Percentiles rank a stretch among this genome's conserved stretches.
Conservation (phyloP, 2,329 filamentous ascomycete species). For the Westerdykella ornata region DNA sequence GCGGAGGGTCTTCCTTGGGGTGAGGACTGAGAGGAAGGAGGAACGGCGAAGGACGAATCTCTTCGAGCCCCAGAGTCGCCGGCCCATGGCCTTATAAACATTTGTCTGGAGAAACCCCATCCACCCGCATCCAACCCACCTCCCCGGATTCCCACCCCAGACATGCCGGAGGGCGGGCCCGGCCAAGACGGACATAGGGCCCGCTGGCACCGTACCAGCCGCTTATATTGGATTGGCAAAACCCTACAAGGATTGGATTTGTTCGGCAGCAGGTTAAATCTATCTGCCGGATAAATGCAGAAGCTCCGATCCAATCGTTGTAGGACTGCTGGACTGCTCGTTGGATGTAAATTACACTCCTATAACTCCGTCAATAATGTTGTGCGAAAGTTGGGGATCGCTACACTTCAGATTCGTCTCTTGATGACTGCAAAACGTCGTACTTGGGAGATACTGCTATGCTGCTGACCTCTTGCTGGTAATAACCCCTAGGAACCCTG, state of each 20-base stretch:
- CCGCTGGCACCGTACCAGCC: neutral
- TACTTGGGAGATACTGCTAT: neutral
- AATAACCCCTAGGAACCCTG: neutral
- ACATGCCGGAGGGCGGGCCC: neutral
- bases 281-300: neutral
- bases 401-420: neutral
- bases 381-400: neutral
- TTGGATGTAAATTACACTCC: constrained; percentile 1
- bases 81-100: neutral
- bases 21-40: neutral
- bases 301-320: neutral
- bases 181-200: constrained; percentile 1
- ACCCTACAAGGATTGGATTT: neutral
- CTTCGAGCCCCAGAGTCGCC: neutral
- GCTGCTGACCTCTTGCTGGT: too few relatives aligned
- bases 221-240: neutral
- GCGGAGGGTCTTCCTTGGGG: neutral
- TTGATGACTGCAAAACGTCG: neutral
- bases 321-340: too few relatives aligned
- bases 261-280: neutral
- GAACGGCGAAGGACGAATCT: neutral
- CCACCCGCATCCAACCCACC: neutral
- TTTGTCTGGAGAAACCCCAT: neutral
- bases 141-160: neutral
- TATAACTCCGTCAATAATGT: neutral